Evolutionary conservation across 2,329 filamentous ascomycete species (phyloP).

Genomic region (Helotiales sp.): DNA sequence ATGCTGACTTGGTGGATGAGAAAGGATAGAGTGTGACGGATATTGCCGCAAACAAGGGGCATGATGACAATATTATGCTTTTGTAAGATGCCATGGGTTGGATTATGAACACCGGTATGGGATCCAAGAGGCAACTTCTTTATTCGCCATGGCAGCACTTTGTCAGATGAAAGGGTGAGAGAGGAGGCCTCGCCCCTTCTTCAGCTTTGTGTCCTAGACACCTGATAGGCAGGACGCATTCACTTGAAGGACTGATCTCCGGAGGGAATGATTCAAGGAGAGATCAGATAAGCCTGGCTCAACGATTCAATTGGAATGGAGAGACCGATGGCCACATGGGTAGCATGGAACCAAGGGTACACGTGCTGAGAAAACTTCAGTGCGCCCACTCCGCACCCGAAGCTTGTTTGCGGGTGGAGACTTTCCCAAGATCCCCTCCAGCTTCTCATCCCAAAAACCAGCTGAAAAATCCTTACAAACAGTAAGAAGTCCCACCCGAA

Average conservation of each 20-base stretch:
- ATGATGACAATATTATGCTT: constrained; percentile 7
- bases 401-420: not conserved
- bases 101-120: no score
- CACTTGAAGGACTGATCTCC: not conserved
- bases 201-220: not conserved
- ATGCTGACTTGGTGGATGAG: constrained; percentile 7
- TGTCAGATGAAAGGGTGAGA: not conserved
- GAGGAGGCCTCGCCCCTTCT: not conserved
- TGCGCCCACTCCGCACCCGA: not conserved
- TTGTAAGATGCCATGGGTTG: constrained; percentile 5
- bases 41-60: constrained; percentile 3
- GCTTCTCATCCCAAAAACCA: not conserved
- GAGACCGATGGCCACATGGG: not conserved
- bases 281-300: not conserved
- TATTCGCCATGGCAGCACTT: not conserved
- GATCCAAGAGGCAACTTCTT: not conserved
- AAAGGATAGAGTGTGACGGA: constrained; percentile 7
- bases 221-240: not conserved
- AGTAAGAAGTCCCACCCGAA: not conserved
- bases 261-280: not conserved
- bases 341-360: no score
- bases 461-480: not conserved
- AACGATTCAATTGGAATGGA: not conserved
- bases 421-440: no score
- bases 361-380: not conserved